Evolutionary conservation across 139 green algal species (phyloP).

Genomic region (Nannochloris sp.): DNA sequence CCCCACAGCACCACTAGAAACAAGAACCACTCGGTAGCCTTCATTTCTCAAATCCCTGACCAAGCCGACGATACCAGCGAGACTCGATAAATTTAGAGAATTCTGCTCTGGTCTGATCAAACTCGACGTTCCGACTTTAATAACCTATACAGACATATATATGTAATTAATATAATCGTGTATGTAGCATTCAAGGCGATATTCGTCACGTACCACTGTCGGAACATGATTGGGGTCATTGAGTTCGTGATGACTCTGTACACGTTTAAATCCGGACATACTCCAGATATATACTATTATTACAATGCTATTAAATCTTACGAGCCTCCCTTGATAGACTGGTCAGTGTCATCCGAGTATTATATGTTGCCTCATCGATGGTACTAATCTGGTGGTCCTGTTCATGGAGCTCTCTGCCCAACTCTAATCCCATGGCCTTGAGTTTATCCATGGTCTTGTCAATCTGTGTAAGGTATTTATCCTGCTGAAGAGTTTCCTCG

Average conservation of each 20-base stretch:
- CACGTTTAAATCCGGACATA: background rate
- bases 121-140: slow-evolving; percentile 83
- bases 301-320: background rate
- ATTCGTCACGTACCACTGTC: slow-evolving; percentile 10
- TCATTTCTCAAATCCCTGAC: slow-evolving; percentile 34
- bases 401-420: background rate
- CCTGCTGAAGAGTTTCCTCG: slow-evolving; percentile 13
- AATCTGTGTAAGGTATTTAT: slow-evolving; percentile 2
- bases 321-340: background rate
- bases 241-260: background rate
- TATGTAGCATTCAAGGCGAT: background rate
- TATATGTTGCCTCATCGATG: background rate
- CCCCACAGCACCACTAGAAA: slow-evolving; percentile 80
- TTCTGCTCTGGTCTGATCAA: slow-evolving; percentile 58
- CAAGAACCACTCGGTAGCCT: slow-evolving; percentile 75
- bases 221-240: background rate
- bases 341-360: background rate
- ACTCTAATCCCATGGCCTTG: background rate
- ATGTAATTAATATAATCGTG: background rate
- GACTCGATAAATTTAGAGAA: slow-evolving; percentile 64
- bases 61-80: slow-evolving; percentile 68
- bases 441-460: slow-evolving; percentile 6
- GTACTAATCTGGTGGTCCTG: background rate
- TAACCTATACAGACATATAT: slow-evolving; percentile 45
- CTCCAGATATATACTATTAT: background rate